These are phyloP conservation scores for Plenodomus lindquistii DNA, from an alignment of 2,329 filamentous ascomycete genomes.

Conservation along the genomic window DNA sequence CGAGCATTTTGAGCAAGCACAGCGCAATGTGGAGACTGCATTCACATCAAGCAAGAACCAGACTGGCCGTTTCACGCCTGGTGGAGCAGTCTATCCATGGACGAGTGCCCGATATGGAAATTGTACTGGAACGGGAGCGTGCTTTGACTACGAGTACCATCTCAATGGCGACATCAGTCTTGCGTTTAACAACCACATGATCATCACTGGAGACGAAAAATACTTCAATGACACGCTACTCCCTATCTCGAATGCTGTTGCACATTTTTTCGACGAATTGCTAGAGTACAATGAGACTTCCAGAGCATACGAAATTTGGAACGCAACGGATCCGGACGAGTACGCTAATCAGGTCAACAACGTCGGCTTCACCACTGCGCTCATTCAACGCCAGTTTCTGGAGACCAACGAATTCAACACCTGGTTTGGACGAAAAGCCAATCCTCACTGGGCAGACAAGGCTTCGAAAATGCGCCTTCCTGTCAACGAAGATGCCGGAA, in stretches of 20 bases:
- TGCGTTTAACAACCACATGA: constrained; percentile 63
- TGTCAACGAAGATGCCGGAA: constrained; percentile 57
- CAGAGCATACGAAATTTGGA: constrained; percentile 33
- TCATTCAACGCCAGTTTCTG: constrained; percentile 61
- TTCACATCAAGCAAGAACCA: constrained; percentile 63
- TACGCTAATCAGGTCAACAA: constrained; percentile 70
- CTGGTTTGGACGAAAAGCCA: constrained; percentile 58
- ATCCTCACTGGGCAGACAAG: constrained; percentile 63
- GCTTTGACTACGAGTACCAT: constrained; percentile 74
- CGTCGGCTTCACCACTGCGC: constrained; percentile 69
- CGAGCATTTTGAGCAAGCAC: constrained; percentile 62
- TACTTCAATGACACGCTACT: constrained; percentile 61
- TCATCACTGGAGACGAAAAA: constrained; percentile 61
- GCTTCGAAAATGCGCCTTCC: constrained; percentile 61
- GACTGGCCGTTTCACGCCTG: constrained; percentile 58
- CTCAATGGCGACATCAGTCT: constrained; percentile 71
- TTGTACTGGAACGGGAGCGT: constrained; percentile 64
- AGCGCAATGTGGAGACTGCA: constrained; percentile 60
- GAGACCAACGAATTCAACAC: constrained; percentile 62
- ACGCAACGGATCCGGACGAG: constrained; percentile 75
- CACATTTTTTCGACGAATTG: constrained; percentile 64
- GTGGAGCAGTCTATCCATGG: constrained; percentile 69
- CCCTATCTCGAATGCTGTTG: constrained; percentile 67
- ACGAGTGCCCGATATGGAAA: constrained; percentile 69
- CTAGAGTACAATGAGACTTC: constrained; percentile 60